phyloP scores from a whole-genome alignment of 2,329 filamentous ascomycete genomes.

The Sordariomycetes sp. region DNA sequence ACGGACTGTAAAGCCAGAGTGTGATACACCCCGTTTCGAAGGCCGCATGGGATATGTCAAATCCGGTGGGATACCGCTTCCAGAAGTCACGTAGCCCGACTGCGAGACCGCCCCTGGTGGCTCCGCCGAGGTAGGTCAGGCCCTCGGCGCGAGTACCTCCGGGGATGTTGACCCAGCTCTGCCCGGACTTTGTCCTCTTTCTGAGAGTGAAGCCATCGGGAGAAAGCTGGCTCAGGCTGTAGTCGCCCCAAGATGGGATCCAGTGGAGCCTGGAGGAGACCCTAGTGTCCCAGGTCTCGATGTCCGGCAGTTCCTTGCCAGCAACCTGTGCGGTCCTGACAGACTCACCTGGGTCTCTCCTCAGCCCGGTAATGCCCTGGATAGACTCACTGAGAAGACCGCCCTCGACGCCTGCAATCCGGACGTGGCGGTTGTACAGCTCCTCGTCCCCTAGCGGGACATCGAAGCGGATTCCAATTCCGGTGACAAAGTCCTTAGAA shows the following conservation, averaged over 20 bases:
- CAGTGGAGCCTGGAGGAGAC: conserved; percentile 34
- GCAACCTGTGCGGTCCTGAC: conserved; percentile 36
- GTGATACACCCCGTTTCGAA: conserved; percentile 37
- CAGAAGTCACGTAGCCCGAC: conserved; percentile 47
- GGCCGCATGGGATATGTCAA: conserved; percentile 39
- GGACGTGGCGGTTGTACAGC: conserved; percentile 43
- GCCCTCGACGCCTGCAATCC: conserved; percentile 39
- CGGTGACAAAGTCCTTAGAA: conserved; percentile 35
- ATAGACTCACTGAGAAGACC: conserved; percentile 44
- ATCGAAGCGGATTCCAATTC: conserved; percentile 39
- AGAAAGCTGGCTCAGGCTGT: conserved; percentile 40
- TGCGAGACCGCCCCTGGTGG: conserved; percentile 42
- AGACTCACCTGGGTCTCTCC: conserved; percentile 34
- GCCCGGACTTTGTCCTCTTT: conserved; percentile 44
- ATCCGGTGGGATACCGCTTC: conserved; percentile 45
- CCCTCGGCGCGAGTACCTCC: conserved; percentile 42
- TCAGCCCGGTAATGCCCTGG: conserved; percentile 44
- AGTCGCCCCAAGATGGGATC: conserved; percentile 47
- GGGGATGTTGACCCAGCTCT: conserved; percentile 43
- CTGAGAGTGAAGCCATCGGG: conserved; percentile 46
- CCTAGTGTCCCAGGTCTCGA: conserved; percentile 29
- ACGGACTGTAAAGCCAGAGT: conserved; percentile 46
- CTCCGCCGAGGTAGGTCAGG: conserved; percentile 43
- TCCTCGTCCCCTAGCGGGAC: conserved; percentile 38
- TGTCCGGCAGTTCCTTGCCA: conserved; percentile 27